Percentiles rank a stretch among this genome's conserved stretches.
These are phyloP conservation scores for Pseudogymnoascus verrucosus DNA, from an alignment of 2,329 filamentous ascomycete species.

Conservation along the genomic window DNA sequence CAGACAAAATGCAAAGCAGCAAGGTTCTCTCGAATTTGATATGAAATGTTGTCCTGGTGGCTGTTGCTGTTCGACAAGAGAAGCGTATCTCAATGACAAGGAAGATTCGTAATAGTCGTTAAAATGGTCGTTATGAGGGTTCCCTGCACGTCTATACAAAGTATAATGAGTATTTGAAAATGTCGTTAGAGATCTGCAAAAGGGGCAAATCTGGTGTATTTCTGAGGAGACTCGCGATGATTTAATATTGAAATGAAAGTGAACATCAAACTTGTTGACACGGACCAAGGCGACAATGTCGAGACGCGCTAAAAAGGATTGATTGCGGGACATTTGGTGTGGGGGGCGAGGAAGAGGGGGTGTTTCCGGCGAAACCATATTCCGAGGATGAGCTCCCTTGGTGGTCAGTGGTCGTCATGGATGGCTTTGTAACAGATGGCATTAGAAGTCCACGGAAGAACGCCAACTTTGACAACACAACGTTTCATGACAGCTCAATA, in stretches of 20 bases:
- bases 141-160: constrained; percentile 3
- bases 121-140: constrained; percentile 1
- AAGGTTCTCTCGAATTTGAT: not conserved
- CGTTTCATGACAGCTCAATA: not conserved
- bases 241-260: constrained; percentile 6
- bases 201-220: constrained; percentile 1
- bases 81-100: constrained; percentile 5
- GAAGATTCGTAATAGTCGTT: constrained; percentile 9
- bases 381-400: not conserved
- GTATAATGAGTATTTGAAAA: constrained; percentile 3
- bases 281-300: constrained; percentile 6
- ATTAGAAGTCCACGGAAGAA: constrained; percentile 3
- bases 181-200: not conserved
- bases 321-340: constrained; percentile 4
- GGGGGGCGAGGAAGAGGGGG: not conserved
- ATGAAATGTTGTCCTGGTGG: not conserved
- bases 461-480: constrained; percentile 1
- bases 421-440: constrained; percentile 4
- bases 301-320: constrained; percentile 7
- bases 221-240: not conserved
- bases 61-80: not conserved
- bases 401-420: not conserved
- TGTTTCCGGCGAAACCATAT: not conserved
- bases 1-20: not conserved
- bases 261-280: constrained; percentile 4